Evolutionary conservation across 108 stramenopile species (phyloP).

Genomic region (Mediolabrus comicus): DNA sequence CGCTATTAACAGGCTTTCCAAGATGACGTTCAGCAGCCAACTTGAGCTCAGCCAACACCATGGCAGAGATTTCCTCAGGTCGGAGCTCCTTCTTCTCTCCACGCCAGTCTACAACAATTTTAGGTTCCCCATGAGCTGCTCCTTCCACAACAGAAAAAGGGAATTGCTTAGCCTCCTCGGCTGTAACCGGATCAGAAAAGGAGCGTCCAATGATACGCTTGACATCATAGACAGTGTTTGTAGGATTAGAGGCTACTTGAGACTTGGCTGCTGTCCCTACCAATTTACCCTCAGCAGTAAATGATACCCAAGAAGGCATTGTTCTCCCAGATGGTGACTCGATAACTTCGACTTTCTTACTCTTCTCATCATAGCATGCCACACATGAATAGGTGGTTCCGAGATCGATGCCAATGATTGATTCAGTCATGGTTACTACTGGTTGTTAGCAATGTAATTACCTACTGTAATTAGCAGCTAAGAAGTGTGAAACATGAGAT

Average conservation of each 20-base stretch:
- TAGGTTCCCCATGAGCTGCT: constrained; percentile 39
- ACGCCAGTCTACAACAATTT: constrained; percentile 52
- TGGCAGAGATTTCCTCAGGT: constrained; percentile 67
- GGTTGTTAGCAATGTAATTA: too few relatives aligned
- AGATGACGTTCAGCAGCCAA: constrained; percentile 56
- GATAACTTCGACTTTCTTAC: constrained; percentile 63
- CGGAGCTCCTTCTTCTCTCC: constrained; percentile 53
- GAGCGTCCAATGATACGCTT: constrained; percentile 71
- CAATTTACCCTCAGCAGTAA: constrained; percentile 55
- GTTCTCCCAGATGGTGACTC: constrained; percentile 84
- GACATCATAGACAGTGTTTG: constrained; percentile 66
- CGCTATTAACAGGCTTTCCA: constrained; percentile 52
- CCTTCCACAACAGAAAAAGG: constrained; percentile 56
- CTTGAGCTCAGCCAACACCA: constrained; percentile 64
- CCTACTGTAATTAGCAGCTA: not conserved
- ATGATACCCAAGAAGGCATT: constrained; percentile 88
- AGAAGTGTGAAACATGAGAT: too few relatives aligned
- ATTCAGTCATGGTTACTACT: constrained; percentile 33
- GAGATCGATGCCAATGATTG: constrained; percentile 58
- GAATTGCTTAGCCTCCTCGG: constrained; percentile 53
- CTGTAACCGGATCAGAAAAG: constrained; percentile 51
- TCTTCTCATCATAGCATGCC: constrained; percentile 40
- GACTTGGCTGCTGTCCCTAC: constrained; percentile 64
- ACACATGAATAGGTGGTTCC: constrained; percentile 57
- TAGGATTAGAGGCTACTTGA: constrained; percentile 56